Conservation (phyloP, 441 rosid species). For the Euphorbia corollata region DNA sequence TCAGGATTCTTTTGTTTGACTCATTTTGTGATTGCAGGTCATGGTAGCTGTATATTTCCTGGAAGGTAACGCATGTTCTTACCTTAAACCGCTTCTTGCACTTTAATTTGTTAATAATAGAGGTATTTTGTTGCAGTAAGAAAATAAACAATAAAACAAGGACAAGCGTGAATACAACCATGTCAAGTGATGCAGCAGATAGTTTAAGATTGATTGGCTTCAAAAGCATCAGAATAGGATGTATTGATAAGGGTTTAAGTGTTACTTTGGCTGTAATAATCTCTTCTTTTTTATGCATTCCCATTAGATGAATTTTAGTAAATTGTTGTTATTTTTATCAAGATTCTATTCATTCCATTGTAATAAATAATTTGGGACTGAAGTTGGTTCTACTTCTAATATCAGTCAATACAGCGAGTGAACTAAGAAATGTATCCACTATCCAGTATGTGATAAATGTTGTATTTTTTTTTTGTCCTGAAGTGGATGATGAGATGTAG, state of each 20-base stretch:
- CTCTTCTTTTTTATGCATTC: constrained; percentile 37
- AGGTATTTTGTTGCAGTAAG: constrained; percentile 43
- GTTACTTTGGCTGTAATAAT: constrained; percentile 32
- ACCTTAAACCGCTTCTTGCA: neutral
- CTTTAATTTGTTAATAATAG: neutral
- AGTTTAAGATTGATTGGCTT: constrained; percentile 31
- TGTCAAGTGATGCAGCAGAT: constrained; percentile 44
- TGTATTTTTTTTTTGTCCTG: neutral
- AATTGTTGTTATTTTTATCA: neutral
- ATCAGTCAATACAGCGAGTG: neutral
- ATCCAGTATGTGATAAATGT: neutral
- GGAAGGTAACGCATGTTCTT: constrained; percentile 58
- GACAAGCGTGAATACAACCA: constrained; percentile 48
- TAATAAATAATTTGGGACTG: neutral
- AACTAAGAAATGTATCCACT: neutral
- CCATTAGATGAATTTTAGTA: constrained; percentile 16
- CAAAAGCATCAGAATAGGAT: constrained; percentile 29
- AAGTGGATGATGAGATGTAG: neutral
- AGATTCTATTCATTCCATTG: constrained; percentile 1
- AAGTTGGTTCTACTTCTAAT: neutral
- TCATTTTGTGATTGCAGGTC: constrained; percentile 51
- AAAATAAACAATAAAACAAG: constrained; percentile 58
- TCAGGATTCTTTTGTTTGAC: neutral
- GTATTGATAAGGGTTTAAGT: constrained; percentile 16
- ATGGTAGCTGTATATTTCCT: constrained; percentile 82